These are phyloP conservation scores for Thoreauomyces humboldtii DNA, from an alignment of 192 early-diverging fungal genomes.

Conservation along the genomic window DNA sequence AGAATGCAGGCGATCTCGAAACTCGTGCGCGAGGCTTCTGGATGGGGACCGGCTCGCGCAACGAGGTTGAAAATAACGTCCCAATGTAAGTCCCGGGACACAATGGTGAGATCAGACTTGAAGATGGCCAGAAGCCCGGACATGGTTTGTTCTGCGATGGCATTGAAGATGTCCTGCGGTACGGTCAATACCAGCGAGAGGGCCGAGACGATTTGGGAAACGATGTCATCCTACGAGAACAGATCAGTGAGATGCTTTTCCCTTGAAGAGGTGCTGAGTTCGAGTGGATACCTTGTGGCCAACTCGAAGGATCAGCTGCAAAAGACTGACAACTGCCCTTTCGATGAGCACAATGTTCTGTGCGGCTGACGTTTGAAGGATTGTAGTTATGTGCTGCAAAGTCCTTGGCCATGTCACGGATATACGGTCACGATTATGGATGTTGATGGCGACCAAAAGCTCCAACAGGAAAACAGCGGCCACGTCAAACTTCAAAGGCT, in stretches of 20 bases:
- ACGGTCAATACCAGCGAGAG: constrained; percentile 55
- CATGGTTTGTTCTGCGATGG: constrained; percentile 75
- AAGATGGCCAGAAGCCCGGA: constrained; percentile 68
- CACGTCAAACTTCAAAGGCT: constrained; percentile 27
- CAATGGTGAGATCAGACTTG: constrained; percentile 49
- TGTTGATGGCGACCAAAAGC: constrained; percentile 67
- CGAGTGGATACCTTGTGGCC: constrained; percentile 46
- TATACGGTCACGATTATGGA: constrained; percentile 77
- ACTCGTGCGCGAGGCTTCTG: constrained; percentile 58
- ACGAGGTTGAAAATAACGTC: constrained; percentile 55
- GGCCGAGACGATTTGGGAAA: constrained; percentile 29
- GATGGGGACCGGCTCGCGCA: constrained; percentile 53
- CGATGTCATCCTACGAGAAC: constrained; percentile 39
- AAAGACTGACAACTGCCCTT: constrained; percentile 71
- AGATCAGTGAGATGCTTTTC: constrained; percentile 33
- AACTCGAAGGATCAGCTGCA: constrained; percentile 67
- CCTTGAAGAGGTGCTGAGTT: background rate
- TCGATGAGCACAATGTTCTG: constrained; percentile 70
- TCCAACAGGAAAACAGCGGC: constrained; percentile 75
- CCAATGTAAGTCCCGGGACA: constrained; percentile 43
- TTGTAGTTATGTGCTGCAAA: constrained; percentile 65
- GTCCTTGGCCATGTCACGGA: constrained; percentile 59
- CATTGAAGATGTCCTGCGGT: constrained; percentile 56
- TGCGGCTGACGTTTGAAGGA: constrained; percentile 64
- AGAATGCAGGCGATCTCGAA: constrained; percentile 64